A percentile compares a stretch with the other conserved stretches of the same genome.
Evolutionary conservation across 495 filamentous ascomycete species (phyloP).

Genomic region (Penicillium soppii): DNA sequence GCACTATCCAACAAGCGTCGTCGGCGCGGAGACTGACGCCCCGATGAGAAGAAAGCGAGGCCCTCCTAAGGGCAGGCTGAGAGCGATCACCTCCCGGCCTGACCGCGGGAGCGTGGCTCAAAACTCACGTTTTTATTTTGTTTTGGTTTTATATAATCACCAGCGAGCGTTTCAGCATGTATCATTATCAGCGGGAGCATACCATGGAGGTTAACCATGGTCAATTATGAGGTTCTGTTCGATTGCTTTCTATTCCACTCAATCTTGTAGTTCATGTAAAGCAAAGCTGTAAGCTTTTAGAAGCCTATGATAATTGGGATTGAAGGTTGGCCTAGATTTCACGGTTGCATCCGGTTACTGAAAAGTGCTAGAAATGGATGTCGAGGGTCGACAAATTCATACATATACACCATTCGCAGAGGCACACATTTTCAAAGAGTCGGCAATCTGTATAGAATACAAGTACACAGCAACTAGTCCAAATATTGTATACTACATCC

Average conservation of each 20-base stretch:
- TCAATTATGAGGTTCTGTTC: neutral
- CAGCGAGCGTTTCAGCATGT: conserved; percentile 6
- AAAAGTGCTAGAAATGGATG: no score
- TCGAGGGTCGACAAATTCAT: no score
- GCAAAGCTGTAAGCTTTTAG: no score
- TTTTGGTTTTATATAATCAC: neutral
- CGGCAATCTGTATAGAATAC: neutral
- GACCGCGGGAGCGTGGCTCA: neutral
- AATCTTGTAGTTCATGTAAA: neutral
- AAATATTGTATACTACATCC: no score
- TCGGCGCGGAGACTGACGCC: neutral
- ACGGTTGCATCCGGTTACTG: no score
- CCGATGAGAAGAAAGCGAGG: neutral
- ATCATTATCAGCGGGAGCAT: conserved; percentile 8
- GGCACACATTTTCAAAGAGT: no score
- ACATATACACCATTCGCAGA: no score
- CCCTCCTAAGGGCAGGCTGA: neutral
- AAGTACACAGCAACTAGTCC: neutral
- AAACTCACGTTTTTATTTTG: neutral
- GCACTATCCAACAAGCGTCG: neutral
- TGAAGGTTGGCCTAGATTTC: no score
- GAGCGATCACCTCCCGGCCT: neutral
- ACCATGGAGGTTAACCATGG: conserved; percentile 4
- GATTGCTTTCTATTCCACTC: neutral
- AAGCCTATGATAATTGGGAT: no score